These are phyloP conservation scores for Backusella circina DNA, from an alignment of 192 early-diverging fungal species.

Conservation along the genomic window DNA sequence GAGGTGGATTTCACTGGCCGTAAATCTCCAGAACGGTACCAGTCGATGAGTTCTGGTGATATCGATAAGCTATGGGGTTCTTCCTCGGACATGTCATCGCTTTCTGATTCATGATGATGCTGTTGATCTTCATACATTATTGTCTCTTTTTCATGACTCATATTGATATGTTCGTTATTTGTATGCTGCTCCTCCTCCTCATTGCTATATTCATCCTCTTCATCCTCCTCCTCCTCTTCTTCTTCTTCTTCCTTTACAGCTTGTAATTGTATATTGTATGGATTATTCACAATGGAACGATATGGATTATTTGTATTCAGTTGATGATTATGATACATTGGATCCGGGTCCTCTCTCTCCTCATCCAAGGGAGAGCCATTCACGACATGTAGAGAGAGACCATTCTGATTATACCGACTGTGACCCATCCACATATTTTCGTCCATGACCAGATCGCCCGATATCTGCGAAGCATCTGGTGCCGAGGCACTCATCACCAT, in stretches of 20 bases:
- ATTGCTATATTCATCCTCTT: background rate
- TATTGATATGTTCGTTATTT: background rate
- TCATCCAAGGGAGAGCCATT: background rate
- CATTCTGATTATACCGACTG: slow-evolving; percentile 2
- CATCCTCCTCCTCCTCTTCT: background rate
- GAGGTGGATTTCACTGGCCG: no score
- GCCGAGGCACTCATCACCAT: slow-evolving; percentile 4
- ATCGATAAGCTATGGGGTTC: slow-evolving; percentile 3
- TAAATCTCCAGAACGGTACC: slow-evolving; percentile 8
- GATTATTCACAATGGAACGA: background rate
- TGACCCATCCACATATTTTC: slow-evolving; percentile 21
- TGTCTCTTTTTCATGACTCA: background rate
- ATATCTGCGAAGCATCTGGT: background rate
- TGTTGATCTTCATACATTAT: background rate
- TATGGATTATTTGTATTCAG: slow-evolving; percentile 7
- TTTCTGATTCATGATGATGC: background rate
- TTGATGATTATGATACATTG: background rate
- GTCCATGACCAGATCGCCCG: slow-evolving; percentile 1
- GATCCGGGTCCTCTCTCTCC: background rate
- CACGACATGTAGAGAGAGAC: slow-evolving; percentile 2
- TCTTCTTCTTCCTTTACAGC: slow-evolving; percentile 1
- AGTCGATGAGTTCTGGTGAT: background rate
- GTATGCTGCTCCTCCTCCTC: background rate
- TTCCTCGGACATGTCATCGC: background rate
- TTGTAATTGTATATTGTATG: background rate